Evolutionary conservation across 805 yeast species (phyloP), one percentile per base, ranked within the genome.

Genomic region (Candida cerambycidarum): DNA sequence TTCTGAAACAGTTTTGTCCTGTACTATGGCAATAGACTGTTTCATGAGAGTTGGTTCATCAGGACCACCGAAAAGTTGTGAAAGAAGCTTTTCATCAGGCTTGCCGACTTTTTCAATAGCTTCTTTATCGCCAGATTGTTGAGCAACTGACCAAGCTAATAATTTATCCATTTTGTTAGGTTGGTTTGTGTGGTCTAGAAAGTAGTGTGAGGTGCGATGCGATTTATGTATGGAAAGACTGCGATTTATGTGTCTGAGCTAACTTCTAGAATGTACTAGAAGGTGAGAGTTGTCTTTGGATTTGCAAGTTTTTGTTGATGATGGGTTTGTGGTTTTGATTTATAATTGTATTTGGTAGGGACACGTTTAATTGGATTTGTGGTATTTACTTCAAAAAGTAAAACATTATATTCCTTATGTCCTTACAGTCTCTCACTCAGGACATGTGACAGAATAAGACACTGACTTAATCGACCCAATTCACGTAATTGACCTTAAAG

Each of bases 41-140:
- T 74, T 80, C 99, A 93, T 93, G 48, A 87, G 68, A 2, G 89
- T 75, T 4, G 96, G 86, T 55, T 93, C 98, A 70, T 92, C 97
- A 12, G 86, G 85, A 2, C 81, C 85, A 1, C 76, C 76, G 56
- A 92, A 88, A 25, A 93, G 73, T 64, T 89, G 85, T 10, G 85
- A 80, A 36, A 93, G 65, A 44, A 83, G 67, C 55, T 85, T 78
- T n/a, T 93, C 88, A 60, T 89, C 95, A 14, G 89, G 89, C 8
- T 73, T 67, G 1, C 90, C 89, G 4, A 78, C 78, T 47, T 71
- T 77, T 3, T 66, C 76, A 39, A 75, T 74, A 1, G 89, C 85
- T 41, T 79, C 87, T 43, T 83, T 74, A 52, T 86, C 92, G 10
- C 82, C 83, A 7, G 83, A 74, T 45, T 89, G 76, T 58, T 85